Base-by-base conservation (phyloP, 257 asterid genomes). In the Knoxia roxburghii region DNA sequence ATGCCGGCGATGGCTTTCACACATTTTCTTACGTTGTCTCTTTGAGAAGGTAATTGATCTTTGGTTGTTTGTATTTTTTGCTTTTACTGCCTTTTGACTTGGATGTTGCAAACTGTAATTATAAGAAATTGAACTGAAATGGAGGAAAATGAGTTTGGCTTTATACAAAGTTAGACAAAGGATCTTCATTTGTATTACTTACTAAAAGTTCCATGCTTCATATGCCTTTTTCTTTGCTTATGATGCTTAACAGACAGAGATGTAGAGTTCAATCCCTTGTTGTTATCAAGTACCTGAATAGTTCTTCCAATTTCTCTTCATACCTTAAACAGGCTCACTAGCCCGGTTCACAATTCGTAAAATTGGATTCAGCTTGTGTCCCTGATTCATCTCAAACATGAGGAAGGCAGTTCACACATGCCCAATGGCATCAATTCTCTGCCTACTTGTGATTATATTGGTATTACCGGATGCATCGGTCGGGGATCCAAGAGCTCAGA, bases 401-500 rank as follows among this genome's bases (percentile, higher is more conserved):
- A 64, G 61, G 74, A 78, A 56, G 76, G 41, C 62, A 66, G 3
- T 11, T 14, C 60, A 29, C 49, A 53, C 9, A 48, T 13, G 21
- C 41, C 13, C 67, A 45, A 20, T 74, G 53, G 7, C 46, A 20
- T 27, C 46, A 26, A 5, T 61, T 54, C 29, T 66, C 30, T 72
- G 60, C 39, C 52, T 69, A 41, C 60, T 72, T 40, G 21, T 77
- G 65, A 73, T 68, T 46, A 75, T 72, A 68, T 33, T 82, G 57
- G 75, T 75, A 68, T 43, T 86, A 3, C 88, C 85, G 45, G 76
- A 76, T 39, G 56, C 63, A 64, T 9, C 73, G 27, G 23, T 61
- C 24, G 90, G 88, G 27, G 91, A 84, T 0, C 91, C 96, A 41
- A 84, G 96, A 82, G 57, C 88, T 26, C 86, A 82, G 68, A 72